Evolutionary conservation across 2,329 filamentous ascomycete species (phyloP).

Genomic region (Paraconiothyrium sp.): DNA sequence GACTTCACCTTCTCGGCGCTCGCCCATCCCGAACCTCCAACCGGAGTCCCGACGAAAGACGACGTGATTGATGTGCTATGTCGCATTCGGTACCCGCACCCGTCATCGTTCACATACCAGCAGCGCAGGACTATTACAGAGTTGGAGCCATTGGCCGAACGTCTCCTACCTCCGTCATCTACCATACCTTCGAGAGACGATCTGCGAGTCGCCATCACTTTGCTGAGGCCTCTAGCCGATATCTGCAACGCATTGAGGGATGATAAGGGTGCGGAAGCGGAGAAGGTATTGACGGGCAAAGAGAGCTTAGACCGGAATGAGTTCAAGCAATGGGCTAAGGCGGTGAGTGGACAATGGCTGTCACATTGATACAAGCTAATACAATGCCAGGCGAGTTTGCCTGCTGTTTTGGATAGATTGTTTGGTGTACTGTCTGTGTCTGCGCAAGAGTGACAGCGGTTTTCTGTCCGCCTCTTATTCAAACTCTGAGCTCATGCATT

Average conservation of each 20-base stretch:
- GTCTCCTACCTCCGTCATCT: slow-evolving; percentile 6
- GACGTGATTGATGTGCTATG: slow-evolving; percentile 16
- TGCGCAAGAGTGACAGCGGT: background rate
- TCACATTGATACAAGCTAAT: background rate
- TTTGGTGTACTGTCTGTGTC: slow-evolving; percentile 5
- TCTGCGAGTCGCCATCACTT: background rate
- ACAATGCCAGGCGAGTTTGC: slow-evolving; percentile 3
- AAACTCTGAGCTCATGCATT: no score
- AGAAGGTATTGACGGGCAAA: slow-evolving; percentile 8
- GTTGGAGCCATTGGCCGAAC: slow-evolving; percentile 8
- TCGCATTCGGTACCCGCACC: slow-evolving; percentile 11
- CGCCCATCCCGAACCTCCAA: background rate
- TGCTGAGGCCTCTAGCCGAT: slow-evolving; percentile 4
- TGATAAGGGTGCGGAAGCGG: slow-evolving; percentile 9
- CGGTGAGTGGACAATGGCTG: slow-evolving; percentile 1
- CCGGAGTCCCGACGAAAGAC: slow-evolving; percentile 11
- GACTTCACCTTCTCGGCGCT: slow-evolving; percentile 4
- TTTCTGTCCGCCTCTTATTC: background rate
- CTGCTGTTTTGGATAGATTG: slow-evolving; percentile 5
- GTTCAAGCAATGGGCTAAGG: slow-evolving; percentile 13
- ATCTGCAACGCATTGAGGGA: slow-evolving; percentile 12
- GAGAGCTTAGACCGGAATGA: slow-evolving; percentile 2
- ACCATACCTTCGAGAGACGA: slow-evolving; percentile 1
- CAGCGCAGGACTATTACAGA: slow-evolving; percentile 3
- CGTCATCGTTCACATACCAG: background rate